Conservation (phyloP, 768 basidiomycete genomes). For the Leccinum disarticulatum region DNA sequence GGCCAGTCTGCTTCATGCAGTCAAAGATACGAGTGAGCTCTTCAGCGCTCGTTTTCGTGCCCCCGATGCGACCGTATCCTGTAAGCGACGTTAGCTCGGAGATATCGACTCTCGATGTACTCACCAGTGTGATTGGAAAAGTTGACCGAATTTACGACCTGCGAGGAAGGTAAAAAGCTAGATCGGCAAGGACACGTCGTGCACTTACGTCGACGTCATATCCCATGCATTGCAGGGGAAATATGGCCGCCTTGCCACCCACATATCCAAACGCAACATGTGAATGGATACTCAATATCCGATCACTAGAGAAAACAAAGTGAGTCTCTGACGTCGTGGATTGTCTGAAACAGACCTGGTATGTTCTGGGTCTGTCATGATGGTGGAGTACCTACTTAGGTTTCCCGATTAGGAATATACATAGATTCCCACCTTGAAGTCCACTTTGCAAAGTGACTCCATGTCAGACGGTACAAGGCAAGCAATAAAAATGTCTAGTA, state of each 20-base stretch:
- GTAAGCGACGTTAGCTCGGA: background rate
- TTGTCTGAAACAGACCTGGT: background rate
- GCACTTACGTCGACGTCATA: conserved; percentile 89
- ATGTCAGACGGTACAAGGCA: conserved; percentile 68
- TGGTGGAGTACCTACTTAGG: background rate
- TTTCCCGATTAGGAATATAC: background rate
- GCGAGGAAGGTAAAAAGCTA: background rate
- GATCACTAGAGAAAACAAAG: conserved; percentile 31
- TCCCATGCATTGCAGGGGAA: conserved; percentile 81
- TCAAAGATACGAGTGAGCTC: conserved; percentile 79
- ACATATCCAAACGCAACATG: conserved; percentile 95
- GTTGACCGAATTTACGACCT: conserved; percentile 91
- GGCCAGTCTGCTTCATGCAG: conserved; percentile 69
- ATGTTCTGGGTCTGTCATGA: background rate
- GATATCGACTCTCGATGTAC: conserved; percentile 11
- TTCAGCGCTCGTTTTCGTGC: conserved; percentile 71
- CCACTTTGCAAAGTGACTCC: background rate
- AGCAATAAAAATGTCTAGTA: conserved; percentile 10
- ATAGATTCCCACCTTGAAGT: background rate
- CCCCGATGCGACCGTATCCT: conserved; percentile 86
- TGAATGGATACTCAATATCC: conserved; percentile 88
- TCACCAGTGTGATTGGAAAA: conserved; percentile 92
- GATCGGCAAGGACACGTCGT: background rate
- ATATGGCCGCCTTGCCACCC: conserved; percentile 78
- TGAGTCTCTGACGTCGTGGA: conserved; percentile 5